Evolutionary conservation across 257 asterid species (phyloP).

Genomic region (Penstemon eatonii): DNA sequence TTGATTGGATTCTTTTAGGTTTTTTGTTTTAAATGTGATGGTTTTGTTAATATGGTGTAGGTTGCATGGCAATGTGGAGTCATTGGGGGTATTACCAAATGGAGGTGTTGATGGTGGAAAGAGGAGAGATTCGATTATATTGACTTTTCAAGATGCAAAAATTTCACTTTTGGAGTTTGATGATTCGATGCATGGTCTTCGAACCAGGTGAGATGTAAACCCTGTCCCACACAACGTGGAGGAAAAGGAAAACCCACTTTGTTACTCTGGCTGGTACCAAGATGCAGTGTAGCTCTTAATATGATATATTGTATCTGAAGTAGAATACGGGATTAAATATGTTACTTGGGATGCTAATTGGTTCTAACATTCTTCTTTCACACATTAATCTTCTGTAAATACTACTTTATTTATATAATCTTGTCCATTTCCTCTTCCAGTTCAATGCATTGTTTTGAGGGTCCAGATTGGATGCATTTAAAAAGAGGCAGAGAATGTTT

Average conservation of each 20-base stretch:
- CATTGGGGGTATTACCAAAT: constrained; percentile 66
- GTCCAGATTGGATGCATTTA: constrained; percentile 88
- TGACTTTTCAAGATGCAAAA: constrained; percentile 87
- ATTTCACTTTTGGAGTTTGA: constrained; percentile 89
- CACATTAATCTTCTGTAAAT: constrained; percentile 14
- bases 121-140: constrained; percentile 82
- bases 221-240: constrained; percentile 1
- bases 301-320: constrained; percentile 9
- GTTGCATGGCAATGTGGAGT: constrained; percentile 96
- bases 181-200: constrained; percentile 81
- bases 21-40: constrained; percentile 4
- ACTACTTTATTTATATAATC: constrained; percentile 21
- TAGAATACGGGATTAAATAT: constrained; percentile 2
- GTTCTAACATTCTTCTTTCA: constrained; percentile 6
- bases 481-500: constrained; percentile 90
- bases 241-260: not conserved
- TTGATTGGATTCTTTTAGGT: not conserved
- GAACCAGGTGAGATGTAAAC: constrained; percentile 61
- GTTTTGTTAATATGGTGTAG: constrained; percentile 41
- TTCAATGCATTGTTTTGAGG: constrained; percentile 99
- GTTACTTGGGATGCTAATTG: constrained; percentile 14
- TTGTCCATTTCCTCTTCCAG: constrained; percentile 46
- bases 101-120: constrained; percentile 77
- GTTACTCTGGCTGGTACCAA: not conserved
- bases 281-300: not conserved